Conservation (phyloP, 768 basidiomycete species). For the Paxillus involutus region DNA sequence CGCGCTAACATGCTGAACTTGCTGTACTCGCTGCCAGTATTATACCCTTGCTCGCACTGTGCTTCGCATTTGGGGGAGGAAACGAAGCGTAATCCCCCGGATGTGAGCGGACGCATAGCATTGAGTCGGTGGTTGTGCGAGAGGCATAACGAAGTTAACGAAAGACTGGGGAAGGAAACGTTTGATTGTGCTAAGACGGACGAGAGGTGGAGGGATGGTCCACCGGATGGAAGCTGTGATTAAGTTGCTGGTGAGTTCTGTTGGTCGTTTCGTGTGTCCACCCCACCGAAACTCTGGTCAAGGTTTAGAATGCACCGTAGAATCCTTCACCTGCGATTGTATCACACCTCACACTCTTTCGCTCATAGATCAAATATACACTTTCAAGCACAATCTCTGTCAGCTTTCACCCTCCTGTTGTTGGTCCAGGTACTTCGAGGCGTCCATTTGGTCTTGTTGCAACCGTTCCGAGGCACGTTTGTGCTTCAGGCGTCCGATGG, state of each 20-base stretch:
- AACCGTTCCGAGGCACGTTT: slow-evolving; percentile 42
- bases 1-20: slow-evolving; percentile 83
- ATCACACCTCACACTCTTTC: too few species aligned
- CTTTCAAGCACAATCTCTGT: too few species aligned
- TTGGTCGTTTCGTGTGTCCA: neutral
- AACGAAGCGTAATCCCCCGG: slow-evolving; percentile 66
- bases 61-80: slow-evolving; percentile 79
- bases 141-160: slow-evolving; percentile 91
- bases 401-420: slow-evolving; percentile 20
- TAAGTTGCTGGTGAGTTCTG: slow-evolving; percentile 31
- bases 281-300: neutral
- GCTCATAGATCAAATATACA: too few species aligned
- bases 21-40: slow-evolving; percentile 69
- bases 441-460: slow-evolving; percentile 9
- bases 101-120: slow-evolving; percentile 67
- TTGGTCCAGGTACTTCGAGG: slow-evolving; percentile 5
- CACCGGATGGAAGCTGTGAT: slow-evolving; percentile 86
- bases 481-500: slow-evolving; percentile 49
- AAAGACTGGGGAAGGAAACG: slow-evolving; percentile 73
- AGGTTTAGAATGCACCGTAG: slow-evolving; percentile 1
- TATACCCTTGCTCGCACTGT: slow-evolving; percentile 90
- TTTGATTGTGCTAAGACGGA: slow-evolving; percentile 85
- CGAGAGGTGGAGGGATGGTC: slow-evolving; percentile 93
- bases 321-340: neutral
- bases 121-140: slow-evolving; percentile 88